Conservation (phyloP, 1,284 basidiomycete species). For the Fistulina hepatica region DNA sequence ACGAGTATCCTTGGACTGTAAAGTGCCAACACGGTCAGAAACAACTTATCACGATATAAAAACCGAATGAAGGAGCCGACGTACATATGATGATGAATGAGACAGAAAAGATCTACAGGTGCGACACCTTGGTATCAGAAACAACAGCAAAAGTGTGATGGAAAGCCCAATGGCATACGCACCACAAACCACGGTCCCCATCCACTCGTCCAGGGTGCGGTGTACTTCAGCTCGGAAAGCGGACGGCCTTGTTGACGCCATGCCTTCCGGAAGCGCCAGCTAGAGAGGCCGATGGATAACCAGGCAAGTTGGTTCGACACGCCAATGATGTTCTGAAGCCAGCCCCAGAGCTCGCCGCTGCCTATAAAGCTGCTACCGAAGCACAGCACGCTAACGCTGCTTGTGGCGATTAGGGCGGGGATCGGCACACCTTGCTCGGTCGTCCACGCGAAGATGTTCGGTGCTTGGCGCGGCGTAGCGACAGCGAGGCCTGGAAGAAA, state of each 20-base stretch:
- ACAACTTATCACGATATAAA: constrained; percentile 2
- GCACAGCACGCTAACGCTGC: constrained; percentile 61
- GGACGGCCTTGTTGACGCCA: constrained; percentile 63
- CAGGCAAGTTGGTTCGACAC: constrained; percentile 80
- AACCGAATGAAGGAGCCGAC: constrained; percentile 22
- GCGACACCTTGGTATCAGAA: no score
- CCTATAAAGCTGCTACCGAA: constrained; percentile 64
- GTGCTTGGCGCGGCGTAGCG: constrained; percentile 47
- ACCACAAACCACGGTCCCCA: constrained; percentile 72
- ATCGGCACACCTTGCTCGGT: constrained; percentile 53
- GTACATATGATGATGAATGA: constrained; percentile 47
- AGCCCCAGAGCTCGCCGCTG: constrained; percentile 60
- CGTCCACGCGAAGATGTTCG: constrained; percentile 52
- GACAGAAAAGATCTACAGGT: constrained; percentile 43
- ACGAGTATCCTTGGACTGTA: constrained; percentile 77
- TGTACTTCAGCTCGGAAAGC: constrained; percentile 58
- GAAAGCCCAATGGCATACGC: no score
- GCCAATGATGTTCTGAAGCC: constrained; percentile 73
- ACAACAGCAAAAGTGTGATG: no score
- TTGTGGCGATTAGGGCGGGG: constrained; percentile 52
- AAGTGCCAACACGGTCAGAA: constrained; percentile 2
- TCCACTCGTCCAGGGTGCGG: constrained; percentile 63
- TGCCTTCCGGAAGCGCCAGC: constrained; percentile 66
- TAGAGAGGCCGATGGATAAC: constrained; percentile 71
- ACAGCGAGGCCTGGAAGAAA: constrained; percentile 50